phyloP scores from a whole-genome alignment of 2,329 filamentous ascomycete species.

The Monilinia vaccinii-corymbosi region DNA sequence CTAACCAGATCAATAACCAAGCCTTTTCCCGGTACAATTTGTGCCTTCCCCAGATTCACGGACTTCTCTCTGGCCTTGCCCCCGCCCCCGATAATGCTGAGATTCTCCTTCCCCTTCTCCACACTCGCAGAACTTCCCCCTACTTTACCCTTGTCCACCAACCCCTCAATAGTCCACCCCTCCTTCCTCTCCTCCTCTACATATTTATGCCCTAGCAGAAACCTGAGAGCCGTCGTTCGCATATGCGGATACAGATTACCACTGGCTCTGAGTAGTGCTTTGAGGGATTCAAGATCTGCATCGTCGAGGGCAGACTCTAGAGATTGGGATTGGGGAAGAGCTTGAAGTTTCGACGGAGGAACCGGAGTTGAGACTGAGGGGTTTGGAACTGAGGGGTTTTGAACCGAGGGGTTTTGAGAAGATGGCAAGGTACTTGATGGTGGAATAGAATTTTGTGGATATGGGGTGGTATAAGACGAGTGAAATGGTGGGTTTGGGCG shows the following conservation, averaged over 20 bases:
- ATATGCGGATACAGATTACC: background rate
- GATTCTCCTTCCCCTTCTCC: background rate
- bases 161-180: background rate
- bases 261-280: background rate
- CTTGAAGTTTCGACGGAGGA: background rate
- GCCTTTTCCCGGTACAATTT: background rate
- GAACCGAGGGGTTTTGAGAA: background rate
- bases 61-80: background rate
- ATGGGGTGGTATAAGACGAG: background rate
- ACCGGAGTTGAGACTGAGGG: background rate
- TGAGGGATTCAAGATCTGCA: background rate
- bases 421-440: background rate
- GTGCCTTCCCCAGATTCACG: background rate
- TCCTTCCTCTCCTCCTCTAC: background rate
- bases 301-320: background rate
- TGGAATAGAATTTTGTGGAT: background rate
- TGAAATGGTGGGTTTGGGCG: background rate
- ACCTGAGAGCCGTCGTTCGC: background rate
- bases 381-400: too few relatives aligned
- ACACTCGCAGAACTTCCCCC: too few relatives aligned
- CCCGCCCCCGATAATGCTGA: background rate
- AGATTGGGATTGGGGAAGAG: background rate
- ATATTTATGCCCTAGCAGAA: background rate
- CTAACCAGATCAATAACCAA: slow-evolving; percentile 1
- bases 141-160: background rate